Evolutionary conservation across 805 yeast species (phyloP), one percentile per base, ranked within the genome.

Genomic region (Myxozyma vanderwaltii): DNA sequence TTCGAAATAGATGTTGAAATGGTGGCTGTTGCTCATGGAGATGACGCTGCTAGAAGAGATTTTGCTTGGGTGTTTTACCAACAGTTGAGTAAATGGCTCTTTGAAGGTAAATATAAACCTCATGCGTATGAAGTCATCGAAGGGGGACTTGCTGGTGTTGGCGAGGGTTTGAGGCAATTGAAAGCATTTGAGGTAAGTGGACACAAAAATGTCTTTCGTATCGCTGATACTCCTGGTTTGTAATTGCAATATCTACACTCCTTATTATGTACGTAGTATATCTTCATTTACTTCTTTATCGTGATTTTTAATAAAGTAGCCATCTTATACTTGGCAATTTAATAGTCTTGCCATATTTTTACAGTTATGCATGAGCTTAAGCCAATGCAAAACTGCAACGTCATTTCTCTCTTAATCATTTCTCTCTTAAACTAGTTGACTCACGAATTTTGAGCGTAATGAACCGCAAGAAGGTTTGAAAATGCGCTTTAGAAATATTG

Each of bases 1-100:
- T 27, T 43, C 3, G 48, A 49, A 19, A 38, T 40, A 6, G 15
- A 17, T 39, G 21, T n/a, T 29, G 58, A 46, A 27, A 19, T 15
- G 27, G 64, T 56, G 21, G 58, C 40, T 12, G 38, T 8, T 38
- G 58, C 64, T 21, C 64, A 60, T 39, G 44, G 54, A 21, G 38
- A 44, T 17, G 59, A 47, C 27, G 15, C 55, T 4, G 57, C 56
- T 15, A 31, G 60, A 27, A 48, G 48, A 23, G 61, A 60, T 52
- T 53, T 60, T 43, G 61, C 64, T 21, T 60, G 27, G 33, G 56
- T 57, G 12, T 52, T 53, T 19, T 60, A 17, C 48, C 44, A 49
- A 54, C 64, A 53, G 33, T 12, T 60, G 43, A 19, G 55, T 26
- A 60, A 60, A 54, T 60, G 64, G 64, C 51, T 60, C 24, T 40